Evolutionary conservation across 805 yeast species (phyloP), one percentile per base, ranked within the genome.

Genomic region (Saccharomycopsis vini): DNA sequence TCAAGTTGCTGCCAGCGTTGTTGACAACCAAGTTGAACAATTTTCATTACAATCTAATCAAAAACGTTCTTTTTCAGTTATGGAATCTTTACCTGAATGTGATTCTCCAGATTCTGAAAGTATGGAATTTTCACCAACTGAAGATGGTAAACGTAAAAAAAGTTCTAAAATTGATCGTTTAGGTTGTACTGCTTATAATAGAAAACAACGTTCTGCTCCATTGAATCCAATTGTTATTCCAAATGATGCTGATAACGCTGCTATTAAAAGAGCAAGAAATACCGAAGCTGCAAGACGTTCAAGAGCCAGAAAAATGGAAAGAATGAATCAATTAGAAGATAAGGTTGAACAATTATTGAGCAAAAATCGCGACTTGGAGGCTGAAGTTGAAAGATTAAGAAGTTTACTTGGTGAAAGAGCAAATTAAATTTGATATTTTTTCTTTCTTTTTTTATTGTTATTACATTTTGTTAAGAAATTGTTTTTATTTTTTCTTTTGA

Each of bases 201-300:
- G 88, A 61, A 88, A 87, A 69, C 83, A 76, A 53, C 77, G 95
- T 56, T 51, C 74, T 23, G 64, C 68, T 47, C 94, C 95, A 6
- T 70, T 87, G 62, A 67, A 71, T 53, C 95, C 95, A 7, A 71
- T 88, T 44, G 73, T 74, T 38, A 50, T 68, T 36, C 70, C 75
- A 26, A 74, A 72, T 36, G 60, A 68, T 21, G 64, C 60, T 39
- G 95, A 88, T 61, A 75, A 81, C n/a, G 73, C 72, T 45, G 75
- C 86, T 37, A 62, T 83, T 56, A 90, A 90, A 68, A 80, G 97
- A 61, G 97, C 97, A 6, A 80, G 90, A 64, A 90, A 92, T 73
- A 90, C 79, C 39, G 95, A 88, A 60, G 97, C 97, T 53, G 97
- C 97, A 5, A 79, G 97, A 63, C 77, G 96, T 59, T 87, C 95